Evolutionary conservation across 129 eudicot species (phyloP).

Genomic region (Centrapalus pauciflorus): DNA sequence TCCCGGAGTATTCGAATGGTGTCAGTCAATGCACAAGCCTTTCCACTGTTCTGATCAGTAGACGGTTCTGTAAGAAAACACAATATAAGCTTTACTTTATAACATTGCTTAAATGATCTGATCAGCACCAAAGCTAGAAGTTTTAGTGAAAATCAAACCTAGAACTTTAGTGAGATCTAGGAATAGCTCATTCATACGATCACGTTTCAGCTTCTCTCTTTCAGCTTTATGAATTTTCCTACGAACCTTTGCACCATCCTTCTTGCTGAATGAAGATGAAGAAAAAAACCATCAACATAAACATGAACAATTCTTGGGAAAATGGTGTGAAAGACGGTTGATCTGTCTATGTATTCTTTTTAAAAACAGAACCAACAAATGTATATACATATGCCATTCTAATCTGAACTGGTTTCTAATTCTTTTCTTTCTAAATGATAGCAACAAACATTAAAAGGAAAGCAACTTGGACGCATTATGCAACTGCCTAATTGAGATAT

Average conservation of each 20-base stretch:
- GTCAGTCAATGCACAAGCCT: conserved; percentile 58
- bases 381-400: neutral
- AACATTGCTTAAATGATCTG: neutral
- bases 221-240: conserved; percentile 73
- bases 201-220: conserved; percentile 83
- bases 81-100: neutral
- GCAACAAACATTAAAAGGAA: neutral
- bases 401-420: neutral
- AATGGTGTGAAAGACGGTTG: neutral
- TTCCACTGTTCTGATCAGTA: conserved; percentile 49
- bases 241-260: conserved; percentile 42
- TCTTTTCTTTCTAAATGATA: neutral
- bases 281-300: neutral
- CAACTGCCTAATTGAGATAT: no score
- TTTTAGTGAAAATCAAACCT: conserved; percentile 41
- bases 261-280: conserved; percentile 34
- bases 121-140: neutral
- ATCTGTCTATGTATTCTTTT: neutral
- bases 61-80: conserved; percentile 39
- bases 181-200: conserved; percentile 62
- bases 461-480: no score
- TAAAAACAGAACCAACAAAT: neutral
- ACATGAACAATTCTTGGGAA: neutral
- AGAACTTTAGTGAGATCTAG: conserved; percentile 43
- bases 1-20: conserved; percentile 53